phyloP scores from a whole-genome alignment of 768 basidiomycete species.

The Infundibulicybe gibba region DNA sequence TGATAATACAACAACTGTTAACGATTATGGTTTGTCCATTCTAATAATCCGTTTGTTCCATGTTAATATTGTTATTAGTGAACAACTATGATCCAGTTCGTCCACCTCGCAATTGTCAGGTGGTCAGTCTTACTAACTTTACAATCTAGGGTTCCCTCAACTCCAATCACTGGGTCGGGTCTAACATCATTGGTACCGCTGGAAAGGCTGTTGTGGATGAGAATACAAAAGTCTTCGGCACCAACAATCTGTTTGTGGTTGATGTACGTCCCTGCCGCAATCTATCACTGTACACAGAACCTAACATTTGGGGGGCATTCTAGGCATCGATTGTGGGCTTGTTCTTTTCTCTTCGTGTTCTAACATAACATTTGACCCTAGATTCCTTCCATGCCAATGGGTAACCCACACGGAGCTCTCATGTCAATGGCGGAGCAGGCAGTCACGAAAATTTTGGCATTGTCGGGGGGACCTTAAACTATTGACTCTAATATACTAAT shows the following conservation, averaged over 20 bases:
- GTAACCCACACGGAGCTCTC: constrained; percentile 53
- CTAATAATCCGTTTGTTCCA: constrained; percentile 33
- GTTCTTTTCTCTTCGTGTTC: constrained; percentile 3
- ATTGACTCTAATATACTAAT: too few species aligned
- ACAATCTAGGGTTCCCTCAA: constrained; percentile 34
- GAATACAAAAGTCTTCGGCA: constrained; percentile 50
- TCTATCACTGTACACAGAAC: background rate
- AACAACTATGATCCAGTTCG: constrained; percentile 24
- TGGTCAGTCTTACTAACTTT: constrained; percentile 6
- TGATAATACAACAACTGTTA: constrained; percentile 53
- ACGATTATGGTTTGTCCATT: constrained; percentile 39
- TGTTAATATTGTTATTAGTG: constrained; percentile 1
- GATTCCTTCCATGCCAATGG: constrained; percentile 52
- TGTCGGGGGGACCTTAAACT: constrained; percentile 45
- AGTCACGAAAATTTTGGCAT: constrained; percentile 50
- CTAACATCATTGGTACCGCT: constrained; percentile 41
- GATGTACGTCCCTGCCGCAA: constrained; percentile 36
- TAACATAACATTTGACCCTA: constrained; percentile 9
- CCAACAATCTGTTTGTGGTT: constrained; percentile 50
- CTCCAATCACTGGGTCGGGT: constrained; percentile 67
- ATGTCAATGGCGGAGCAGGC: constrained; percentile 60
- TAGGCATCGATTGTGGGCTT: constrained; percentile 31
- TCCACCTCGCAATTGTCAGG: constrained; percentile 30
- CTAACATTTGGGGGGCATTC: background rate
- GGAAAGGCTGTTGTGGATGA: constrained; percentile 47